Evolutionary conservation across 2,329 filamentous ascomycete species (phyloP).

Genomic region (Calycina herbarum): DNA sequence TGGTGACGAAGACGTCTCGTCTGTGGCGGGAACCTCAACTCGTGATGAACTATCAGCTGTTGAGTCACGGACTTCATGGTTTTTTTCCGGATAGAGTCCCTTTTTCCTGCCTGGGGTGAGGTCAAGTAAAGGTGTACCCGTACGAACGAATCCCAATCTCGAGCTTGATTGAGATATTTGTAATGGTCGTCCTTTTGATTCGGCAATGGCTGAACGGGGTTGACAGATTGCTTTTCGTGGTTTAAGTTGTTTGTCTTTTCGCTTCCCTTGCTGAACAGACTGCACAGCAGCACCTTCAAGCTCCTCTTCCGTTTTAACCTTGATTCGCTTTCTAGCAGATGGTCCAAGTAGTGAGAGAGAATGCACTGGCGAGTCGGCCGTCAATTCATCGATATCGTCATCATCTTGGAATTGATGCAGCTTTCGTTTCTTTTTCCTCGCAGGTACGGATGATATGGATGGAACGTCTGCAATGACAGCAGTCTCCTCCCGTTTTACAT

Average conservation of each 20-base stretch:
- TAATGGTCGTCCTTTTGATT: slow-evolving; percentile 1
- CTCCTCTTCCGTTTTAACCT: slow-evolving; percentile 14
- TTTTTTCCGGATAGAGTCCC: slow-evolving; percentile 2
- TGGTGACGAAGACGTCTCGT: slow-evolving; percentile 15
- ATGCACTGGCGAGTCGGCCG: slow-evolving; percentile 11
- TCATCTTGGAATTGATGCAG: slow-evolving; percentile 18
- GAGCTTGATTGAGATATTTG: slow-evolving; percentile 4
- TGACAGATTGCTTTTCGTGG: not conserved
- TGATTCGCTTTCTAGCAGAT: slow-evolving; percentile 4
- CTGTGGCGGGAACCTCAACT: slow-evolving; percentile 2
- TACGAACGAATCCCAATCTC: slow-evolving; percentile 8
- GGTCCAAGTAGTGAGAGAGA: slow-evolving; percentile 6
- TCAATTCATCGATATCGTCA: slow-evolving; percentile 19
- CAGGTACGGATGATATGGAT: slow-evolving; percentile 5
- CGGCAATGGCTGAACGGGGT: not conserved
- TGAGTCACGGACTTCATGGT: slow-evolving; percentile 22
- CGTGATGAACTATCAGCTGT: slow-evolving; percentile 12
- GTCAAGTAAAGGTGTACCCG: slow-evolving; percentile 30
- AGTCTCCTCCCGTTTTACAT: slow-evolving; percentile 24
- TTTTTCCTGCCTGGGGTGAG: slow-evolving; percentile 26
- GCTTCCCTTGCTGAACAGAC: not conserved
- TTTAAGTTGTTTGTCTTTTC: slow-evolving; percentile 10
- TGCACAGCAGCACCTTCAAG: not conserved
- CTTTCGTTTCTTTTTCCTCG: slow-evolving; percentile 22
- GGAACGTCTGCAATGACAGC: slow-evolving; percentile 11